Conservation (phyloP, 768 basidiomycete genomes). For the Leccinum disarticulatum region DNA sequence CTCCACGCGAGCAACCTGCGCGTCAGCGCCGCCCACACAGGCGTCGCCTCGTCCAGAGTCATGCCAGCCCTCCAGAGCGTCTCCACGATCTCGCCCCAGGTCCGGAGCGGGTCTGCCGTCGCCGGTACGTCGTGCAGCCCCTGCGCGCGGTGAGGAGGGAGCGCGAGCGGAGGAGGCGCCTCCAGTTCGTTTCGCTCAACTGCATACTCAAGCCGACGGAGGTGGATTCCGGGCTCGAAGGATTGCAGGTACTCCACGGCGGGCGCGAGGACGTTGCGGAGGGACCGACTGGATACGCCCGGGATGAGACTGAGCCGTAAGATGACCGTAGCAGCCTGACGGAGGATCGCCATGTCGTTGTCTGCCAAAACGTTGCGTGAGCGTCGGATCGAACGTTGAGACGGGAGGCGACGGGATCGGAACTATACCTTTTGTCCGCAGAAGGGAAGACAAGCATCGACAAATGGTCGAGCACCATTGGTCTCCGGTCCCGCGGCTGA, state of each 20-base stretch:
- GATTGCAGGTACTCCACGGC: constrained; percentile 29
- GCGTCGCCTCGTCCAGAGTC: background rate
- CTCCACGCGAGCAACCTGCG: background rate
- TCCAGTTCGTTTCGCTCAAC: background rate
- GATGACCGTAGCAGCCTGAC: constrained; percentile 31
- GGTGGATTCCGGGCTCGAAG: constrained; percentile 26
- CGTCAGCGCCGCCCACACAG: background rate
- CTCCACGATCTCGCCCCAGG: background rate
- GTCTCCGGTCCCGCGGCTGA: constrained; percentile 53
- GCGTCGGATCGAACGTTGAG: background rate
- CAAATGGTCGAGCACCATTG: constrained; percentile 61
- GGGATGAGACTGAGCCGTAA: constrained; percentile 39
- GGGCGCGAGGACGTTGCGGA: constrained; percentile 34
- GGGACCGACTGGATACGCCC: constrained; percentile 23
- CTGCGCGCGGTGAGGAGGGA: constrained; percentile 5
- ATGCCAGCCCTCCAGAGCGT: background rate
- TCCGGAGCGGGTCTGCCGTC: background rate
- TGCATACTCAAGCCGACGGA: background rate
- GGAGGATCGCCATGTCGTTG: constrained; percentile 16
- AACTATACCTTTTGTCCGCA: constrained; percentile 15
- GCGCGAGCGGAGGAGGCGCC: constrained; percentile 8
- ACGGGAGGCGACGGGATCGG: background rate
- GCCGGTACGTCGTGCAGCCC: background rate
- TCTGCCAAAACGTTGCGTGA: constrained; percentile 10
- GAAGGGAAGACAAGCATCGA: constrained; percentile 44